Conservation (phyloP, 495 filamentous ascomycete species). For the Penicillium angulare region DNA sequence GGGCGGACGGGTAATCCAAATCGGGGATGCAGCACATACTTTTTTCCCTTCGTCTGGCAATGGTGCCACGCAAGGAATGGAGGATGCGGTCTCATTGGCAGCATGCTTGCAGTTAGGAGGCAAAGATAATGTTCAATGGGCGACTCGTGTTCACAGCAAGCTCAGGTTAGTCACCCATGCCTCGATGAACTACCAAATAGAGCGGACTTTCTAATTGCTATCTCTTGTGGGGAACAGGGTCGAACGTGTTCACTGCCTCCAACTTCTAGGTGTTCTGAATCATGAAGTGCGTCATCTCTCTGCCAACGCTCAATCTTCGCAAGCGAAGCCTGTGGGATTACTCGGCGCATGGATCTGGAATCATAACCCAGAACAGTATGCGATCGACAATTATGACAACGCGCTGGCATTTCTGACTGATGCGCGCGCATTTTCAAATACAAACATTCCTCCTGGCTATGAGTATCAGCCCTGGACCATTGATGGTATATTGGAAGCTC, state of each 20-base stretch:
- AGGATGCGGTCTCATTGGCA: constrained; percentile 66
- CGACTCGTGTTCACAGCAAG: constrained; percentile 16
- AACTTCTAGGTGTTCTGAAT: constrained; percentile 1
- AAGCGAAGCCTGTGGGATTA: constrained; percentile 4
- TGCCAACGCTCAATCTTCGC: not conserved
- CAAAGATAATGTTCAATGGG: constrained; percentile 41
- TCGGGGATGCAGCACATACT: constrained; percentile 71
- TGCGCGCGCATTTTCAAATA: constrained; percentile 13
- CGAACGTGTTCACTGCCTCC: constrained; percentile 1
- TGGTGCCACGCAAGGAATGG: constrained; percentile 67
- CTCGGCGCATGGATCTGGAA: constrained; percentile 16
- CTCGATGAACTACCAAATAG: too few species aligned
- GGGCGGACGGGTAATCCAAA: constrained; percentile 52
- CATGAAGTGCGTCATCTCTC: constrained; percentile 4
- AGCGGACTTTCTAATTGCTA: not conserved
- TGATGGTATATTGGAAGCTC: constrained; percentile 9
- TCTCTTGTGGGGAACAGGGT: not conserved
- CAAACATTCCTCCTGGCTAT: constrained; percentile 15
- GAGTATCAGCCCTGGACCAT: constrained; percentile 17
- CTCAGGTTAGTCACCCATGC: constrained; percentile 3
- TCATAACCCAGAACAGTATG: constrained; percentile 21
- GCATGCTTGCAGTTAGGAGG: constrained; percentile 54
- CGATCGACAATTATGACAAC: constrained; percentile 12
- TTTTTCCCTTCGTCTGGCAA: constrained; percentile 67
- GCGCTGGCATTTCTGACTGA: constrained; percentile 4